Evolutionary conservation across 2,329 filamentous ascomycete genomes (phyloP).

Genomic region (Meredithiella fracta): DNA sequence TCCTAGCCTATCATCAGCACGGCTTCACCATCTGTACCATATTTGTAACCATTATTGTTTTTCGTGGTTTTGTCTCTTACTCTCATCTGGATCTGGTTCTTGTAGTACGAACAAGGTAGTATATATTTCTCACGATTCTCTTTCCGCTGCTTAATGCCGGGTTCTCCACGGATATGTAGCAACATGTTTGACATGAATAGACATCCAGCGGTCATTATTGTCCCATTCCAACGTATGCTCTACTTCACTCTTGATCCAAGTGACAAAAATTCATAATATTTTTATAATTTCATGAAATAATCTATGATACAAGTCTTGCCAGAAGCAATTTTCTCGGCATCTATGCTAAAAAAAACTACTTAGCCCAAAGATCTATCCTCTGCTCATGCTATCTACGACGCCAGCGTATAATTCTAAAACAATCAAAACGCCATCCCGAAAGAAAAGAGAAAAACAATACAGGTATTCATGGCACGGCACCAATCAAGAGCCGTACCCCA

Average conservation of each 20-base stretch:
- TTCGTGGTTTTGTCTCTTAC: not conserved
- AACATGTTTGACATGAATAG: constrained; percentile 4
- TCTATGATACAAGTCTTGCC: constrained; percentile 8
- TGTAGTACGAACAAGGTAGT: not conserved
- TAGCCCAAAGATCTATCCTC: not conserved
- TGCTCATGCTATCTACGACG: not conserved
- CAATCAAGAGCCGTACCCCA: not conserved
- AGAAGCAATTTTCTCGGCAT: not conserved
- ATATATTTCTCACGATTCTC: not conserved
- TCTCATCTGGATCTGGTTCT: not conserved
- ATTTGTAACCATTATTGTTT: constrained; percentile 6
- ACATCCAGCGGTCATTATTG: not conserved
- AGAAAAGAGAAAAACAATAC: constrained; percentile 8
- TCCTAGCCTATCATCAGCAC: not conserved
- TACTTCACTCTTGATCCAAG: not conserved
- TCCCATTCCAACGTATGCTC: not conserved
- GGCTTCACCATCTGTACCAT: constrained; percentile 3
- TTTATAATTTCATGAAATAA: constrained; percentile 9
- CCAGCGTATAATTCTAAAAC: not conserved
- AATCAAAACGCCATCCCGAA: constrained; percentile 10
- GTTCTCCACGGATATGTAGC: not conserved
- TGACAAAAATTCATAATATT: not conserved
- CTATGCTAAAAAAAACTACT: not conserved
- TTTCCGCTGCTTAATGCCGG: not conserved
- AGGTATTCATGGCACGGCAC: not conserved